Conservation (phyloP, 768 basidiomycete species). For the Porphyrellus cyaneotinctus region DNA sequence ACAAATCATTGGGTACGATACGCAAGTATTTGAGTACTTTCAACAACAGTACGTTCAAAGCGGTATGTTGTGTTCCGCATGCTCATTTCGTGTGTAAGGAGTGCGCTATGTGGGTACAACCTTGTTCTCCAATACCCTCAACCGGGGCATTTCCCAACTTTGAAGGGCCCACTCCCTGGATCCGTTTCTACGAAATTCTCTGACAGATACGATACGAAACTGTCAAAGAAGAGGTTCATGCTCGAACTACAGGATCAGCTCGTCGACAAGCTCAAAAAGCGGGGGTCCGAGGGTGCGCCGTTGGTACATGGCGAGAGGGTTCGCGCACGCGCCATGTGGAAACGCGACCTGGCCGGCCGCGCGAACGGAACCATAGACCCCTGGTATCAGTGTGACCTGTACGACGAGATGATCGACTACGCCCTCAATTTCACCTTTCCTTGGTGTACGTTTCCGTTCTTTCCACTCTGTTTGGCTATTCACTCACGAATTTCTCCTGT, state of each 20-base stretch:
- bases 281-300: not conserved
- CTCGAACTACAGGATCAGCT: conserved; percentile 9
- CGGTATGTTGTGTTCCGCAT: not conserved
- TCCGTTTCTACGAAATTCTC: rapidly evolving
- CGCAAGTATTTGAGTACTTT: conserved; percentile 64
- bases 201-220: not conserved
- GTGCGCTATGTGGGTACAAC: conserved; percentile 60
- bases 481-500: not conserved
- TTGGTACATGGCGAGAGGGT: conserved; percentile 21
- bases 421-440: conserved; percentile 68
- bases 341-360: conserved; percentile 47
- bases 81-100: conserved; percentile 33
- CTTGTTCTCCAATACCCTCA: conserved; percentile 69
- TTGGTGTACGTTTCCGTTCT: conserved; percentile 36
- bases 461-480: not conserved
- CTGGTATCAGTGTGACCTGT: conserved; percentile 58
- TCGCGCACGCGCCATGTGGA: conserved; percentile 28
- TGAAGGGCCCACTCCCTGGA: not conserved
- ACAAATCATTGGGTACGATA: conserved; percentile 68
- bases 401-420: conserved; percentile 63
- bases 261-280: conserved; percentile 7
- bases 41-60: conserved; percentile 50
- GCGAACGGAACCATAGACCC: conserved; percentile 57
- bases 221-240: conserved; percentile 10
- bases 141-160: conserved; percentile 42